Conservation (phyloP, 495 filamentous ascomycete genomes). For the Amorphotheca resinae region DNA sequence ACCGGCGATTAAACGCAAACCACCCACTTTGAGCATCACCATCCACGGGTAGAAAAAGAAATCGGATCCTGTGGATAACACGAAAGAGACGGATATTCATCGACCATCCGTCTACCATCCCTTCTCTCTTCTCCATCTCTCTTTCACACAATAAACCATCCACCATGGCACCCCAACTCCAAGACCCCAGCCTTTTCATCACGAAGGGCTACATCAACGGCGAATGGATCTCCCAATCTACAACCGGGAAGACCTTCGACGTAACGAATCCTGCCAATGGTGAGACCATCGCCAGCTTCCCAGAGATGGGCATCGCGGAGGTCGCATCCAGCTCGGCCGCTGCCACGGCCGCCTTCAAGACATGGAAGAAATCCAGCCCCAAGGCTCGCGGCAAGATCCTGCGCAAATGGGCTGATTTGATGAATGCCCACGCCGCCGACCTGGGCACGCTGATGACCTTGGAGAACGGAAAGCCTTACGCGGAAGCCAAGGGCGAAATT, state of each 20-base stretch:
- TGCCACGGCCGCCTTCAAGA: conserved; percentile 56
- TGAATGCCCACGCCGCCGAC: conserved; percentile 79
- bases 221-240: conserved; percentile 9
- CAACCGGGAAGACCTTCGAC: conserved; percentile 17
- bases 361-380: conserved; percentile 59
- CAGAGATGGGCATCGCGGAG: conserved; percentile 52
- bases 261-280: conserved; percentile 50
- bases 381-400: conserved; percentile 70
- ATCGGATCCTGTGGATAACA: no score
- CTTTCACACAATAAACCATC: no score
- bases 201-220: conserved; percentile 18
- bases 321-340: conserved; percentile 50
- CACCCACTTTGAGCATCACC: no score
- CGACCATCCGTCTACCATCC: no score
- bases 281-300: conserved; percentile 55
- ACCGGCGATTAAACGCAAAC: no score
- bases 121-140: no score
- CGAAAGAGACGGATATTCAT: no score
- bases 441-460: conserved; percentile 75
- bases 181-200: conserved; percentile 2
- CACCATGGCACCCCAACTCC: background rate
- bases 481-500: conserved; percentile 61
- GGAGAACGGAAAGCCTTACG: conserved; percentile 65
- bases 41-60: no score
- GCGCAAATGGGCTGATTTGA: conserved; percentile 75